These are phyloP conservation scores for Xylaria sp. DNA, from an alignment of 2,329 filamentous ascomycete genomes.

Conservation along the genomic window DNA sequence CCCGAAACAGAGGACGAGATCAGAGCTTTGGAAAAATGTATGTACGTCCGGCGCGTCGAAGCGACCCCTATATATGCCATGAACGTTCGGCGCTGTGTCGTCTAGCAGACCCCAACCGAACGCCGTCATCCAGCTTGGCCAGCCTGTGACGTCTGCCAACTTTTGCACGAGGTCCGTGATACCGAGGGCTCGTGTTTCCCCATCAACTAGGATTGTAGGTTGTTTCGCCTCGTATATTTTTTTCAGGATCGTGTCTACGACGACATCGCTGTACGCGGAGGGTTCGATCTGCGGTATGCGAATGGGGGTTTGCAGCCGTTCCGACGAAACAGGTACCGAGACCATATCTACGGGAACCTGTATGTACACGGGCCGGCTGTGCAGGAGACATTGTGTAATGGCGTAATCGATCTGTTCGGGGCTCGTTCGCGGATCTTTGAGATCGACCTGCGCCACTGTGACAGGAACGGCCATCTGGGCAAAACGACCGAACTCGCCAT, in stretches of 20 bases:
- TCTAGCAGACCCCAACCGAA: constrained; percentile 48
- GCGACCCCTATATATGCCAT: constrained; percentile 44
- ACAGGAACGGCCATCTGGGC: constrained; percentile 44
- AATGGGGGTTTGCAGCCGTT: constrained; percentile 29
- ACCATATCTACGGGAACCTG: constrained; percentile 52
- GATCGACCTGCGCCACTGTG: constrained; percentile 43
- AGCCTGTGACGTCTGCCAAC: constrained; percentile 39
- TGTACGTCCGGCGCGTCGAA: constrained; percentile 35
- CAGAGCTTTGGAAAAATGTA: constrained; percentile 37
- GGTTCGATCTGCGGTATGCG: constrained; percentile 15
- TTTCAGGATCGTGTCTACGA: constrained; percentile 34
- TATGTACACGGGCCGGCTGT: constrained; percentile 52
- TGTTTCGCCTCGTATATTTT: constrained; percentile 41
- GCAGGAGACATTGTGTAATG: constrained; percentile 45
- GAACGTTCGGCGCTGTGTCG: constrained; percentile 42
- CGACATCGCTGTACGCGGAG: constrained; percentile 24
- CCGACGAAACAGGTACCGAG: constrained; percentile 31
- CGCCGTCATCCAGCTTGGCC: constrained; percentile 43
- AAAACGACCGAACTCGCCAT: constrained; percentile 49
- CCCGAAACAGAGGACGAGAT: constrained; percentile 43
- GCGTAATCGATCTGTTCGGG: constrained; percentile 47
- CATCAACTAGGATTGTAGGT: constrained; percentile 49
- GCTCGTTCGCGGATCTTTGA: constrained; percentile 41
- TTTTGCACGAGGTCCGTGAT: constrained; percentile 39
- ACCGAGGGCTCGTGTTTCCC: constrained; percentile 40